Conservation (phyloP, 2,329 filamentous ascomycete genomes). For the Penicillium olsonii region DNA sequence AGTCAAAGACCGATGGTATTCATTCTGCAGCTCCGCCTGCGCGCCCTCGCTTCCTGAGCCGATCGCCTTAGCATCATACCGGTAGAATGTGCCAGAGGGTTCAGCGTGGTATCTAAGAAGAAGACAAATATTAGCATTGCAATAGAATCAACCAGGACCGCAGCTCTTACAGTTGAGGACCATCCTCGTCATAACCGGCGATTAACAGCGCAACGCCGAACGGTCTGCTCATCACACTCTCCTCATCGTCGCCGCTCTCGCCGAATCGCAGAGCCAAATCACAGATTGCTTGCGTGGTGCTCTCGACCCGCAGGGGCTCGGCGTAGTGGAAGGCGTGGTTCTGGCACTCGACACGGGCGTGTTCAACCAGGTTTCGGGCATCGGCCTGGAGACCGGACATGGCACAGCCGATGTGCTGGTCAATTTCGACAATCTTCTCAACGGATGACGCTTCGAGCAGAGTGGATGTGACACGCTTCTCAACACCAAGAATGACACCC, state of each 20-base stretch:
- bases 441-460: slow-evolving; percentile 97
- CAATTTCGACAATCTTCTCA: slow-evolving; percentile 99
- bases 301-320: slow-evolving; percentile 91
- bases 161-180: slow-evolving; percentile 72
- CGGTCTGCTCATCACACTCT: slow-evolving; percentile 97
- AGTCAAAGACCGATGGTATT: slow-evolving; percentile 97
- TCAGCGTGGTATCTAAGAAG: slow-evolving; percentile 81
- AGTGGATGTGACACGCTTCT: slow-evolving; percentile 97
- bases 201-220: slow-evolving; percentile 97
- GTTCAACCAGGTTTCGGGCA: slow-evolving; percentile 95
- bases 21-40: slow-evolving; percentile 96
- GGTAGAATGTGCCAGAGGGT: slow-evolving; percentile 96
- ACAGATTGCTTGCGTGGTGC: slow-evolving; percentile 98
- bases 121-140: background rate
- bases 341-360: slow-evolving; percentile 96
- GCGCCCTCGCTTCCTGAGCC: slow-evolving; percentile 96
- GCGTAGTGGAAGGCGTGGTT: slow-evolving; percentile 98
- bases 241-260: slow-evolving; percentile 94
- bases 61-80: slow-evolving; percentile 98
- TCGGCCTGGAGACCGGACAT: slow-evolving; percentile 98
- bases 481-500: slow-evolving; percentile 93
- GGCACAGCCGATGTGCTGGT: slow-evolving; percentile 97
- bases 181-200: slow-evolving; percentile 95
- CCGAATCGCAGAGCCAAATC: slow-evolving; percentile 95
- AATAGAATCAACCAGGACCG: background rate